Percentiles rank a stretch among this genome's conserved stretches.
Evolutionary conservation across 257 asterid genomes (phyloP).

Genomic region (Lycium ferocissimum): DNA sequence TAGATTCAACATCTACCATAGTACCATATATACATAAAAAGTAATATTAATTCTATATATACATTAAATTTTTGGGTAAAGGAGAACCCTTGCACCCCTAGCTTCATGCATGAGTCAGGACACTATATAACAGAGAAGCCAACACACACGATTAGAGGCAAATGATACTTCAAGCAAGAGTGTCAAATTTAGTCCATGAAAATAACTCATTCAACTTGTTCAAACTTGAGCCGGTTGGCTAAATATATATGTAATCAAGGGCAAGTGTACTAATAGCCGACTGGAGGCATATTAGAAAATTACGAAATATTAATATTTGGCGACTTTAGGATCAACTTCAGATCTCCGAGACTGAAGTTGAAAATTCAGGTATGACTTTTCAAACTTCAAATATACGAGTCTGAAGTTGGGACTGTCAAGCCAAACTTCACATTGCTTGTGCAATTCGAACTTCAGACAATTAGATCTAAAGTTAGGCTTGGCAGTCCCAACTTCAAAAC

Average conservation of each 20-base stretch:
- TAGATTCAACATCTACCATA: no score
- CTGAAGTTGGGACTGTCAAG: neutral
- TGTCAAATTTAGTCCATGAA: neutral
- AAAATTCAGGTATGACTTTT: neutral
- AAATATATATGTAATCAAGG: neutral
- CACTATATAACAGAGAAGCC: neutral
- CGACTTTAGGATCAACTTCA: neutral
- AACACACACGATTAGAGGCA: neutral
- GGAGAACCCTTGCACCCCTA: no score
- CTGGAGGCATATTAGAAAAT: neutral
- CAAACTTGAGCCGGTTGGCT: neutral
- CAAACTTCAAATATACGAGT: neutral
- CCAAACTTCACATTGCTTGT: neutral
- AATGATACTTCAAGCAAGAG: neutral
- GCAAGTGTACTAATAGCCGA: neutral
- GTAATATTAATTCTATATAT: no score
- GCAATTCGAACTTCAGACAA: neutral
- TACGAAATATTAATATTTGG: neutral
- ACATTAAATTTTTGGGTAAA: no score
- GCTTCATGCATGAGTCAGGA: neutral
- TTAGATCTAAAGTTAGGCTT: neutral
- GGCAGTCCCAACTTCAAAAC: neutral
- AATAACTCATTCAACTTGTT: neutral
- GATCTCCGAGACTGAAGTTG: neutral
- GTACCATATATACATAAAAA: no score